Conservation (phyloP, 2,329 filamentous ascomycete genomes). For the Neonectria neomacrospora region DNA sequence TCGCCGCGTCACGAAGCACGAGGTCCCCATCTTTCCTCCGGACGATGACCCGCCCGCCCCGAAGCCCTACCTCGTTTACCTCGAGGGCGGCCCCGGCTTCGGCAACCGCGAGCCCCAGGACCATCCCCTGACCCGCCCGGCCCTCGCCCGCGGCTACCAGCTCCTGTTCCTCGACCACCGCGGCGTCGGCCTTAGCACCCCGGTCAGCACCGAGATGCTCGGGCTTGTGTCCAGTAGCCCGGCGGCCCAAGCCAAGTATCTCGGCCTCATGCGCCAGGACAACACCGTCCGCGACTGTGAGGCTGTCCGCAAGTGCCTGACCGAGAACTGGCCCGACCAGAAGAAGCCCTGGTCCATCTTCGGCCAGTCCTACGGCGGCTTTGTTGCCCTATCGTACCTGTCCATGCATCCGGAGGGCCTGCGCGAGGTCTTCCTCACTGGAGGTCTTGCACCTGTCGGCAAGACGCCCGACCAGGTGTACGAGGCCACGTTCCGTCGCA, state of each 20-base stretch:
- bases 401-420: conserved; percentile 82
- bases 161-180: conserved; percentile 90
- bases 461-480: conserved; percentile 81
- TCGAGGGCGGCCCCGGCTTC: conserved; percentile 88
- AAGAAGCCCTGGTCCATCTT: conserved; percentile 86
- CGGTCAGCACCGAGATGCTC: conserved; percentile 79
- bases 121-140: conserved; percentile 73
- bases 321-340: conserved; percentile 72
- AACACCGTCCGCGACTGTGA: conserved; percentile 91
- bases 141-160: conserved; percentile 85
- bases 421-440: conserved; percentile 84
- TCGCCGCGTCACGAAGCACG: conserved; percentile 75
- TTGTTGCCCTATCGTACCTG: conserved; percentile 85
- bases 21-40: conserved; percentile 66
- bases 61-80: conserved; percentile 74
- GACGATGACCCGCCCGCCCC: conserved; percentile 48
- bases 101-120: conserved; percentile 81
- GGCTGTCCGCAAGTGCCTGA: conserved; percentile 81
- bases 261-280: conserved; percentile 88
- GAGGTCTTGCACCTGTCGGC: conserved; percentile 83
- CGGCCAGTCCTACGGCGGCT: conserved; percentile 93
- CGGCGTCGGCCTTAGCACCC: conserved; percentile 86
- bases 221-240: conserved; percentile 66
- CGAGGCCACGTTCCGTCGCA: conserved; percentile 73
- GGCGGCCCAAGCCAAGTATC: conserved; percentile 78